Evolutionary conservation across 2,329 filamentous ascomycete genomes (phyloP).

Genomic region (Claviceps humidiphila): DNA sequence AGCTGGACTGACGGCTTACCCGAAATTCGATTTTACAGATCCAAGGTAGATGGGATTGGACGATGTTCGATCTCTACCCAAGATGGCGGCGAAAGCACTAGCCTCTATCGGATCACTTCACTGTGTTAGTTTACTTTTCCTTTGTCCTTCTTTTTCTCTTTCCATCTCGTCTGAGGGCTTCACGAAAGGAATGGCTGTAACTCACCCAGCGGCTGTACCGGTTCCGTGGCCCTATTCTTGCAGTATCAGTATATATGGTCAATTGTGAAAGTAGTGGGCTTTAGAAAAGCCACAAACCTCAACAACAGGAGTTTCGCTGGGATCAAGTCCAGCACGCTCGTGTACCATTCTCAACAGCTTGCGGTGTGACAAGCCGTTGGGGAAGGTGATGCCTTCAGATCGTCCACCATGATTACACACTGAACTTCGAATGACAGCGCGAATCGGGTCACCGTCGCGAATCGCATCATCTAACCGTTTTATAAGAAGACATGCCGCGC

Average conservation of each 20-base stretch:
- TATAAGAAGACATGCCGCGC: slow-evolving; percentile 26
- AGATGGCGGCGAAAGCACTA: slow-evolving; percentile 12
- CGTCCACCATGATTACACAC: slow-evolving; percentile 6
- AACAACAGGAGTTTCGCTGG: slow-evolving; percentile 6
- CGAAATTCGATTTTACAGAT: slow-evolving; percentile 11
- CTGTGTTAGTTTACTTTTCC: neutral
- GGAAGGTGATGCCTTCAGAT: slow-evolving; percentile 6
- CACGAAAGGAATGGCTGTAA: neutral
- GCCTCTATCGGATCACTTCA: slow-evolving; percentile 24
- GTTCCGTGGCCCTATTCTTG: slow-evolving; percentile 10
- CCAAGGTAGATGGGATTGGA: slow-evolving; percentile 14
- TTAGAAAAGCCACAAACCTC: slow-evolving; percentile 1
- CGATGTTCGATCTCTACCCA: slow-evolving; percentile 10
- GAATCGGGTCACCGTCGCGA: slow-evolving; percentile 25
- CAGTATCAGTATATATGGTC: neutral
- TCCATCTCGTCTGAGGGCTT: too few species aligned
- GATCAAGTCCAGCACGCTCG: slow-evolving; percentile 16
- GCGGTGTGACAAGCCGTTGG: slow-evolving; percentile 11
- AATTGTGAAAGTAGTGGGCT: neutral
- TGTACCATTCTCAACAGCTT: slow-evolving; percentile 23
- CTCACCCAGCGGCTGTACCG: slow-evolving; percentile 18
- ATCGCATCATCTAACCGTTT: slow-evolving; percentile 31
- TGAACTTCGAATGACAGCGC: slow-evolving; percentile 8
- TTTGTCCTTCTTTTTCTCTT: neutral
- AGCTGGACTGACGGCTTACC: neutral